A percentile compares a stretch with the other conserved stretches of the same genome.
Conservation (phyloP, 2,329 filamentous ascomycete genomes). For the Botrytis fabae region DNA sequence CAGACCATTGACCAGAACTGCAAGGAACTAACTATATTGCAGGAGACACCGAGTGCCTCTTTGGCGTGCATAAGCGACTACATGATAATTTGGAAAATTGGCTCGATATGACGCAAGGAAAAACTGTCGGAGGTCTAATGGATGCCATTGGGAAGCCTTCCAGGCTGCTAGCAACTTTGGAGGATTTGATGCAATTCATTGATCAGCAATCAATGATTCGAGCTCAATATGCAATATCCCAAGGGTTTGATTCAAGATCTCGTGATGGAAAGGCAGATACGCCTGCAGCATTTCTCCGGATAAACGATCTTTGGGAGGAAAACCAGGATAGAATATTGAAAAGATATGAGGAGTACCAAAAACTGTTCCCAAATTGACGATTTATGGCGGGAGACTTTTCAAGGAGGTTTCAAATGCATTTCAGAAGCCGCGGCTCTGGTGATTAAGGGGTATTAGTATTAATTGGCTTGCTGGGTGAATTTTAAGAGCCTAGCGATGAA, state of each 20-base stretch:
- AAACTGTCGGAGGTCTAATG: neutral
- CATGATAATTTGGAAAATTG: neutral
- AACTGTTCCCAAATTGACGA: too few relatives aligned
- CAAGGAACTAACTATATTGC: neutral
- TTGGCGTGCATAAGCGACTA: neutral
- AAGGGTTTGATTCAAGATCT: neutral
- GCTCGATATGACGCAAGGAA: neutral
- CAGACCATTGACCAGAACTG: conserved; percentile 4
- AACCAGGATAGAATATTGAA: neutral
- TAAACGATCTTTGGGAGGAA: neutral
- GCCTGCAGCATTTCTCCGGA: neutral
- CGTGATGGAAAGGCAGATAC: neutral
- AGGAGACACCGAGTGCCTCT: neutral
- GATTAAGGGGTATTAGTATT: neutral
- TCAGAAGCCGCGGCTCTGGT: neutral
- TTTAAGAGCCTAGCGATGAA: neutral
- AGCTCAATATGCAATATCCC: neutral
- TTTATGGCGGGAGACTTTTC: neutral
- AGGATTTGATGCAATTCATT: conserved; percentile 4
- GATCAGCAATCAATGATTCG: conserved; percentile 4
- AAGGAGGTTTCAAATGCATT: neutral
- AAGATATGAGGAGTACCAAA: neutral
- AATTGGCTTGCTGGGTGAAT: too few relatives aligned
- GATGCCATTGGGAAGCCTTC: neutral
- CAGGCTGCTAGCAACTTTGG: neutral